A percentile compares a stretch with the other conserved stretches of the same genome.
phyloP scores from a whole-genome alignment of 768 basidiomycete species.

The Podaxis sp. region DNA sequence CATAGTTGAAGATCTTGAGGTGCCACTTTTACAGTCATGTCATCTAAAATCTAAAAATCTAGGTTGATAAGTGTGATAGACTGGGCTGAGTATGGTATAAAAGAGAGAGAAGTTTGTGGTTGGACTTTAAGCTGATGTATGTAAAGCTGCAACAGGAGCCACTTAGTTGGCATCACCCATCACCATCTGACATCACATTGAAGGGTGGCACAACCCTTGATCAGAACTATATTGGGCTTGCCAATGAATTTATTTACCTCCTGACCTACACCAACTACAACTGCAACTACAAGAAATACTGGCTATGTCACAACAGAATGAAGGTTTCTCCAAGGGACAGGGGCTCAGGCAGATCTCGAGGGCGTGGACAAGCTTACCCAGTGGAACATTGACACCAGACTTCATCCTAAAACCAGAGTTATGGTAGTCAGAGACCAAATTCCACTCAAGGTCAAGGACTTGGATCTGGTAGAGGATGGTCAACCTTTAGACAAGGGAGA shows the following conservation, averaged over 20 bases:
- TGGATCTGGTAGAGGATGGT: constrained; percentile 13
- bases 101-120: neutral
- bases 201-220: neutral
- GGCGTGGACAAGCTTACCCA: neutral
- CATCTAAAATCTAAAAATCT: neutral
- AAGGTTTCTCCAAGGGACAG: neutral
- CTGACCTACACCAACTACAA: neutral
- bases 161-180: neutral
- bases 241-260: no score
- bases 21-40: neutral
- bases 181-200: neutral
- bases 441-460: constrained; percentile 17
- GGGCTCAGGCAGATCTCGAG: neutral
- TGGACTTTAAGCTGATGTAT: neutral
- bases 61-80: no score
- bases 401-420: neutral
- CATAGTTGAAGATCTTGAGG: constrained; percentile 14
- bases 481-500: constrained; percentile 13
- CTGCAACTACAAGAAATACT: neutral
- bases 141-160: neutral
- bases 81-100: neutral
- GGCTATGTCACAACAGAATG: neutral
- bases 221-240: no score
- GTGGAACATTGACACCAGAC: neutral
- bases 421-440: neutral